A percentile compares a stretch with the other conserved stretches of the same genome.
These are phyloP conservation scores for Euclidium syriacum DNA, from an alignment of 345 rosid genomes.

Conservation along the genomic window DNA sequence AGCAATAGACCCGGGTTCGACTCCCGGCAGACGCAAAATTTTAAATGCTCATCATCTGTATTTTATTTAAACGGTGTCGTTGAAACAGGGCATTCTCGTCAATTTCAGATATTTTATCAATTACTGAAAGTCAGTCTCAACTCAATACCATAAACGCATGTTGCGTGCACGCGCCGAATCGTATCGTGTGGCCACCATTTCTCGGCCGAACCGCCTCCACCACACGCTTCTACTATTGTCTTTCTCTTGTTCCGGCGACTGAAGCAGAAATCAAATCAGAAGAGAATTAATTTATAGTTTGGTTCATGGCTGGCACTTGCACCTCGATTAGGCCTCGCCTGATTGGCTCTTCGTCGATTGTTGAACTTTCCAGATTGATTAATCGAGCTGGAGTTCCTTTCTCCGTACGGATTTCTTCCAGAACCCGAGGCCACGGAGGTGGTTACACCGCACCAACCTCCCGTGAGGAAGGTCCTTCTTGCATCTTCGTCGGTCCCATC, in stretches of 20 bases:
- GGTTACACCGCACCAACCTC: constrained; percentile 31
- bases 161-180: constrained; percentile 35
- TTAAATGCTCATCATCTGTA: no score
- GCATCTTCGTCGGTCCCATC: constrained; percentile 81
- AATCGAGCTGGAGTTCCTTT: constrained; percentile 41
- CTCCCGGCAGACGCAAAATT: constrained; percentile 87
- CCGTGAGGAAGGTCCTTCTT: constrained; percentile 74
- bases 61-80: background rate
- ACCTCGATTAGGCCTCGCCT: constrained; percentile 46
- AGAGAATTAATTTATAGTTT: background rate
- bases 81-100: constrained; percentile 2
- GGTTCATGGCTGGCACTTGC: constrained; percentile 68
- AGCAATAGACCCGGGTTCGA: constrained; percentile 88
- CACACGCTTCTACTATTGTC: constrained; percentile 8
- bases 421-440: constrained; percentile 33
- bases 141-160: constrained; percentile 1
- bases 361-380: constrained; percentile 37
- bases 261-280: background rate
- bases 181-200: constrained; percentile 26
- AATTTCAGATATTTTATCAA: background rate
- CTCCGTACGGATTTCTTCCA: constrained; percentile 41
- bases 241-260: constrained; percentile 21
- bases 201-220: constrained; percentile 16
- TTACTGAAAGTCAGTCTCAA: background rate
- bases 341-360: constrained; percentile 32